Conservation (phyloP, 78 protist genomes). For the Dictyostelium brefeldianum region DNA sequence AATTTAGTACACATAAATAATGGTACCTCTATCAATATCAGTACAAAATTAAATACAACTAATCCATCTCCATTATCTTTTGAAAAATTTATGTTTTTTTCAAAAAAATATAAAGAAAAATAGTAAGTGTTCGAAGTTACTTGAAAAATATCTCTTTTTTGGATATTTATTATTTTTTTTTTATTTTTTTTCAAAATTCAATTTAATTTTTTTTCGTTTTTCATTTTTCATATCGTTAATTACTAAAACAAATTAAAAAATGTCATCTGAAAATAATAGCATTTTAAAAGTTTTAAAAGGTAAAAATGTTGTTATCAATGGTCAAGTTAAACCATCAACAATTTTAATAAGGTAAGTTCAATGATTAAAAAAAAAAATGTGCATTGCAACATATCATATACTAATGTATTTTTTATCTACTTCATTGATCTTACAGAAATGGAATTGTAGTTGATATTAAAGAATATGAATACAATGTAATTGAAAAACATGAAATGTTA, state of each 20-base stretch:
- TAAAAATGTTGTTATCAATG: conserved; percentile 27
- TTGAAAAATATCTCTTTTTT: no score
- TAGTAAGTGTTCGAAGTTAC: no score
- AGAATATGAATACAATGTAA: neutral
- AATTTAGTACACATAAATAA: no score
- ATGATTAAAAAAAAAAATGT: neutral
- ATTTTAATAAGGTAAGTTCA: conserved; percentile 3
- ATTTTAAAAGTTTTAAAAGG: conserved; percentile 24
- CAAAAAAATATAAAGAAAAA: no score
- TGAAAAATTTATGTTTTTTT: no score
- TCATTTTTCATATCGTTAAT: neutral
- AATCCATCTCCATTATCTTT: no score
- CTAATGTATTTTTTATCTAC: no score
- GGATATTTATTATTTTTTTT: neutral
- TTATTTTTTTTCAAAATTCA: neutral
- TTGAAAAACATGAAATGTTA: neutral
- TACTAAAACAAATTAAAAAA: no score
- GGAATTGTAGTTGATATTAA: conserved; percentile 35
- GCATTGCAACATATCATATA: no score
- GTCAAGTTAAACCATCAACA: conserved; percentile 5
- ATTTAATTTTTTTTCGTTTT: neutral
- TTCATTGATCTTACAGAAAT: conserved; percentile 11
- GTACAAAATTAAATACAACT: no score
- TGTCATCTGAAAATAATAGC: neutral
- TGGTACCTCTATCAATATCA: no score